Evolutionary conservation across 139 green algal species (phyloP).

Genomic region (Asterochloris erici): DNA sequence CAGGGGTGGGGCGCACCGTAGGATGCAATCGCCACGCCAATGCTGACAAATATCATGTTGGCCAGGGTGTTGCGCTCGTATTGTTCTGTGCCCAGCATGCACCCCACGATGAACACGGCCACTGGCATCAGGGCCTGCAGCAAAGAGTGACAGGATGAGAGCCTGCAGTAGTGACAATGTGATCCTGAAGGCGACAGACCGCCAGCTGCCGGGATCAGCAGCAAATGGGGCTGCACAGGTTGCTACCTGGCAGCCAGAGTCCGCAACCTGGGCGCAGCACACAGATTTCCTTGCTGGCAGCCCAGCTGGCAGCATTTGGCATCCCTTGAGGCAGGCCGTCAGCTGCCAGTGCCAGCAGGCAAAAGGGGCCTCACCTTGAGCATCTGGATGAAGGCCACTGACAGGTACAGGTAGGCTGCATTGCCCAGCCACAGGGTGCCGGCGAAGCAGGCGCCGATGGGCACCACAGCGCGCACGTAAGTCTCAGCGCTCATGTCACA

Average conservation of each 20-base stretch:
- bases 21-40: conserved; percentile 51
- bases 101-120: conserved; percentile 51
- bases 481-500: conserved; percentile 27
- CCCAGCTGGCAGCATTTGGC: too few relatives aligned
- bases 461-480: conserved; percentile 31
- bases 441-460: conserved; percentile 39
- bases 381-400: conserved; percentile 53
- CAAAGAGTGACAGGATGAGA: conserved; percentile 25
- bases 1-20: conserved; percentile 29
- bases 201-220: too few relatives aligned
- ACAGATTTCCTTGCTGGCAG: too few relatives aligned
- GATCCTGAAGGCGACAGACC: too few relatives aligned
- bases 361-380: conserved; percentile 31
- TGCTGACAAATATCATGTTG: conserved; percentile 58
- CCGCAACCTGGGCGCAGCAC: too few relatives aligned
- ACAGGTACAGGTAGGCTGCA: conserved; percentile 48
- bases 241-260: too few relatives aligned
- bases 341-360: conserved; percentile 1
- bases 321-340: too few relatives aligned
- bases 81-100: conserved; percentile 43
- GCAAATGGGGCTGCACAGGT: too few relatives aligned
- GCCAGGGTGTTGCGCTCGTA: conserved; percentile 26
- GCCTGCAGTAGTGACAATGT: too few relatives aligned
- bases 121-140: conserved; percentile 62
- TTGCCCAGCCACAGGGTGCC: conserved; percentile 59